Conservation (phyloP, 1,139 yeast genomes). For the Pichia sp. region DNA sequence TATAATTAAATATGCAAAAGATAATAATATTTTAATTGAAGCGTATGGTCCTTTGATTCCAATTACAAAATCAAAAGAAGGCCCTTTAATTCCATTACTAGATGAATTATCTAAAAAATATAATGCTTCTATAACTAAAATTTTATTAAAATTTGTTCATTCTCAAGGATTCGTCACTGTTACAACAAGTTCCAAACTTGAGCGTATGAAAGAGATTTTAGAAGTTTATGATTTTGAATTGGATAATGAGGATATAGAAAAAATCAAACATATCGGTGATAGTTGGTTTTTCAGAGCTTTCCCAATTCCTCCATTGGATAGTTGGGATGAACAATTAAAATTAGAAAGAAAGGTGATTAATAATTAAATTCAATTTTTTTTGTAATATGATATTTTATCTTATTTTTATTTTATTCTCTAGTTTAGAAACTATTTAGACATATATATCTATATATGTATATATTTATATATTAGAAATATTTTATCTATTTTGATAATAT, state of each 20-base stretch:
- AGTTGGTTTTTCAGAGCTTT: constrained; percentile 24
- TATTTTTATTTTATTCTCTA: too few species aligned
- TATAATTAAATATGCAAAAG: constrained; percentile 46
- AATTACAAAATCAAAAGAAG: constrained; percentile 30
- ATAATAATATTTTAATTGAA: constrained; percentile 48
- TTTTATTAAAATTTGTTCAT: constrained; percentile 62
- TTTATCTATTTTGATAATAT: too few species aligned
- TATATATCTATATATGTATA: too few species aligned
- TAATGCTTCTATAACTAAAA: constrained; percentile 49
- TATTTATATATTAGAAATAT: too few species aligned
- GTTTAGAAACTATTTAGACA: too few species aligned
- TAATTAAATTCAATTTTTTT: too few species aligned
- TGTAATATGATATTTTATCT: too few species aligned
- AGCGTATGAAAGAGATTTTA: constrained; percentile 52
- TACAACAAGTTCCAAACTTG: constrained; percentile 60
- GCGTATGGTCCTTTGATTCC: constrained; percentile 67
- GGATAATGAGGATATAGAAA: constrained; percentile 39
- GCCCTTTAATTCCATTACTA: constrained; percentile 35
- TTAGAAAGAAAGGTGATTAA: constrained; percentile 11
- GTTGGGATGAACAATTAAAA: constrained; percentile 20
- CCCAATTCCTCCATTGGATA: constrained; percentile 18
- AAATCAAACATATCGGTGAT: constrained; percentile 36
- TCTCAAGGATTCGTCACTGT: constrained; percentile 61
- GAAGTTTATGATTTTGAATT: constrained; percentile 48
- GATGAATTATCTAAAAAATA: constrained; percentile 47